Percentiles rank a stretch among this genome's conserved stretches.
These are phyloP conservation scores for Aspergillus sp. DNA, from an alignment of 2,329 filamentous ascomycete genomes.

Conservation along the genomic window DNA sequence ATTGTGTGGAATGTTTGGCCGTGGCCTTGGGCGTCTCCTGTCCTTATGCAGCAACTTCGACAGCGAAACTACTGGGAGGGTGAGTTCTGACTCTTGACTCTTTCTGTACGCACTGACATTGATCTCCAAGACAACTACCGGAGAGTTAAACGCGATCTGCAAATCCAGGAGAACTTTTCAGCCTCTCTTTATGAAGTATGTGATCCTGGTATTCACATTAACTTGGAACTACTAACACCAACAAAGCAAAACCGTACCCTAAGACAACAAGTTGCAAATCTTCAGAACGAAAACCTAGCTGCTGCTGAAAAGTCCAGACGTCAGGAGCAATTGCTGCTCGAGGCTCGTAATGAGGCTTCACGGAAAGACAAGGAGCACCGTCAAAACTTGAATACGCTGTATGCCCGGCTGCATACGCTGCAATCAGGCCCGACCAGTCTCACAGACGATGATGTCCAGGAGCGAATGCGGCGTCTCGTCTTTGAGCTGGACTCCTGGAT, in stretches of 20 bases:
- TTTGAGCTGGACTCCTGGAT: constrained; percentile 8
- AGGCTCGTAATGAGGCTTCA: neutral
- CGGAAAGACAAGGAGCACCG: neutral
- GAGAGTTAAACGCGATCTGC: neutral
- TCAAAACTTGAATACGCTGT: neutral
- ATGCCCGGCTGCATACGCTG: neutral
- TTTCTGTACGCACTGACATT: neutral
- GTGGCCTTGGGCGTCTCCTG: no score
- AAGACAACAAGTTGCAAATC: neutral
- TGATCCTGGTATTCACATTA: neutral
- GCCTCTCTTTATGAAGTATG: neutral
- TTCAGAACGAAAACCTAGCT: neutral
- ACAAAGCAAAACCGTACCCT: neutral
- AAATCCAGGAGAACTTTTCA: neutral
- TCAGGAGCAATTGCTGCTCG: neutral
- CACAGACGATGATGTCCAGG: neutral
- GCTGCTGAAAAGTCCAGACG: neutral
- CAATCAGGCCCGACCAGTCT: neutral
- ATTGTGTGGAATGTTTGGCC: no score
- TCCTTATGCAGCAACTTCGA: no score
- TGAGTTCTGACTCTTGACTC: neutral
- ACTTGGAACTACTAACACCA: neutral
- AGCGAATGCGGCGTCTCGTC: neutral
- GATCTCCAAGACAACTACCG: neutral
- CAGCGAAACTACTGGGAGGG: neutral